Base-by-base conservation (phyloP, 2,329 filamentous ascomycete genomes). In the Ambrosiella cleistominuta region DNA sequence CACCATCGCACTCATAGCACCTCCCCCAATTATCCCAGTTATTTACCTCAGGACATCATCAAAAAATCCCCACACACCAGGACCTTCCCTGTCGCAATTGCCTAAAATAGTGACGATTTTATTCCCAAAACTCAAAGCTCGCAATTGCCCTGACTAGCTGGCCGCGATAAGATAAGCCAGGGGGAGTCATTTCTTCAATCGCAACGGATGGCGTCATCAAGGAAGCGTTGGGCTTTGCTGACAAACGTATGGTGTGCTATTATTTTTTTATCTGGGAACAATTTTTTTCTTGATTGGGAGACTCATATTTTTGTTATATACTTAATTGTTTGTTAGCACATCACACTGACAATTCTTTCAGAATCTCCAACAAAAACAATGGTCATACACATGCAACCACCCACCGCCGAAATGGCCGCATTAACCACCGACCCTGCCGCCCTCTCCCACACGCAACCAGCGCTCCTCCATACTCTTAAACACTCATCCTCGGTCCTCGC, bases 401-500 rank as follows among this genome's bases (percentile, higher is more conserved):
- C 53, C 13, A 49, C 53, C 19, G 15, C 50, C 57, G 36, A 40
- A 27, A 35, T 49, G 8, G 47, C 47, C 7, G 27, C 47, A 11
- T 36, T 51, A 3, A 27, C 53, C 4, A 38, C 56, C 11, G 59
- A 57, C 15, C 27, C 44, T 38, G 59, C 49, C 7, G 49, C 59
- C 17, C 51, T 44, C 19, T 49, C 55, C 4, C 15, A 57, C 17
- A 52, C 15, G 13, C 55, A 54, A 39, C 60, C 60, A 9, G 17
- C 80, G 57, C 76, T 88, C 51, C 73, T 83, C 60, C 88, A 94
- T 68, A 82, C 82, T 63, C 79, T 94, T 62, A 78, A 82, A 66
- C 86, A 91, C 67, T 78, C 82, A 66, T 86, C 82, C 68, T 88
- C 85, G 1, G 86, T 94, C 53, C 81, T 98, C 55, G 82, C 88